Percentiles rank a stretch among this genome's conserved stretches.
These are phyloP conservation scores for Bolboschoenus planiculmis DNA, from an alignment of 176 grass and related monocot genomes.

Conservation along the genomic window DNA sequence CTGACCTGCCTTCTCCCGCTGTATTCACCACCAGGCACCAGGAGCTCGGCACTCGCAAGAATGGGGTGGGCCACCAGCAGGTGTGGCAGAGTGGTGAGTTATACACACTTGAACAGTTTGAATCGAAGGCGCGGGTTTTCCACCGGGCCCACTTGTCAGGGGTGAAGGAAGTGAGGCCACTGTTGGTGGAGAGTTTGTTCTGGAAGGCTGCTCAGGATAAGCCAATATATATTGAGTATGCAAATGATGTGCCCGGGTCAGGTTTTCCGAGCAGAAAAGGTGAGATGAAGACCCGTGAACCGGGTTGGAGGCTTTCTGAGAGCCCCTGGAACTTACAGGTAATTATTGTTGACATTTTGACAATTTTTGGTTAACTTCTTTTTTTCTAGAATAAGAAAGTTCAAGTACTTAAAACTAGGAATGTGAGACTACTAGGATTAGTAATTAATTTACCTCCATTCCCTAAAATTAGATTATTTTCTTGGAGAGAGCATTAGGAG, in stretches of 20 bases:
- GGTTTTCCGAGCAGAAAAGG: conserved; percentile 51
- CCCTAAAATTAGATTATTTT: background rate
- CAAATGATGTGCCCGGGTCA: conserved; percentile 89
- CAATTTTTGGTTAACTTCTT: background rate
- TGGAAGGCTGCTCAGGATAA: conserved; percentile 65
- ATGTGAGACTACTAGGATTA: background rate
- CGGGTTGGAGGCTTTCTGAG: conserved; percentile 62
- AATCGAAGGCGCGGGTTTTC: conserved; percentile 78
- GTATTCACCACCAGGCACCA: conserved; percentile 66
- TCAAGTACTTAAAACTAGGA: background rate
- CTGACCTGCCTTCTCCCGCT: background rate
- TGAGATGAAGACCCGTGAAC: conserved; percentile 31
- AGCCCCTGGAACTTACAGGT: conserved; percentile 94
- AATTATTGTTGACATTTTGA: background rate
- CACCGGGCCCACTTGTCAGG: conserved; percentile 43
- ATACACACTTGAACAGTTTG: conserved; percentile 85
- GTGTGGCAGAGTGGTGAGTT: conserved; percentile 95
- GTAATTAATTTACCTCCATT: background rate
- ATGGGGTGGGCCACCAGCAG: conserved; percentile 32
- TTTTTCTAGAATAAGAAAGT: background rate
- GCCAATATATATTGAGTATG: conserved; percentile 89
- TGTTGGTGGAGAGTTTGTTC: conserved; percentile 71
- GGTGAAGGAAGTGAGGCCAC: conserved; percentile 46
- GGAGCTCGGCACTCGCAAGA: conserved; percentile 49
- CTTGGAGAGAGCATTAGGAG: background rate